Evolutionary conservation across 768 basidiomycete genomes (phyloP), one percentile per base, ranked within the genome.

Genomic region (Cystofilobasidium capitatum): DNA sequence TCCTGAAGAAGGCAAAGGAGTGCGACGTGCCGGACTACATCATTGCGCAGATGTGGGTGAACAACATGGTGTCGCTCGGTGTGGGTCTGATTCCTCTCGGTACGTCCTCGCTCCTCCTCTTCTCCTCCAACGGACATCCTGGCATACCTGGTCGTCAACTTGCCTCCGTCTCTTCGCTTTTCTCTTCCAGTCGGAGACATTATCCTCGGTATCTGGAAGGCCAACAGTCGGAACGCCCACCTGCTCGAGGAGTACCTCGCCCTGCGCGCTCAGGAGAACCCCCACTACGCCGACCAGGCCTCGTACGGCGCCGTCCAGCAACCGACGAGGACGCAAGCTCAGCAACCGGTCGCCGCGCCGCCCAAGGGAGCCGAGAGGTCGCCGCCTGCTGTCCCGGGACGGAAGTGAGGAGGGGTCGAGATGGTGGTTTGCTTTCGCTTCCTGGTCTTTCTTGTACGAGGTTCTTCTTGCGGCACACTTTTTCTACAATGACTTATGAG

Each of bases 231-330:
- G n/a, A 69, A 63, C 22, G 45, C 29, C 14, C 68, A 64, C 36
- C 17, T 69, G 16, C 39, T 69, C 22, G 68, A 69, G 24, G 68
- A 63, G 36, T 69, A 44, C 45, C 58, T 69, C 10, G 63, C 62
- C 17, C 62, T 64, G 36, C 49, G 51, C 35, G 62, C 49, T 20
- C 62, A 64, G 47, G 24, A 64, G 26, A 40, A 36, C 49, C 62
- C 62, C 12, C 55, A 54, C 62, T 2, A 7, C 29, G 14, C 51
- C 51, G 51, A 51, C 45, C 12, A 51, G 49, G 10, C 24, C 16
- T 51, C 49, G n/a, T 51, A 51, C 24, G 49, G 49, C 8, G 51
- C 29, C 31, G 51, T 55, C 29, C 13, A 5, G 10, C 40, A 33
- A 31, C 29, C 14, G 13, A 10, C 47, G 51, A 26, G 5, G 17